phyloP scores from a whole-genome alignment of 2,329 filamentous ascomycete species.

The Plenodomus biglobosus region DNA sequence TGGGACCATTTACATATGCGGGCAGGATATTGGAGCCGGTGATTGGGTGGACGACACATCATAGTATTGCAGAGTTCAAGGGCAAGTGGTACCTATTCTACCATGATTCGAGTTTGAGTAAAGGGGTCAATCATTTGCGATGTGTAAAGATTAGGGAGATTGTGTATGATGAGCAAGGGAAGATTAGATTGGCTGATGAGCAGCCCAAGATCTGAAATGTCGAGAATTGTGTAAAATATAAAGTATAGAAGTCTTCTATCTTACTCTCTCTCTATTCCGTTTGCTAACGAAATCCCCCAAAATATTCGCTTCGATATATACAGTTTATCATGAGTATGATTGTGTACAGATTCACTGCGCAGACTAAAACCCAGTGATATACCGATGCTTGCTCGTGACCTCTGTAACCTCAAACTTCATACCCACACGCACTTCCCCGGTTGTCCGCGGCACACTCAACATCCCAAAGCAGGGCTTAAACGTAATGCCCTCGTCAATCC shows the following conservation, averaged over 20 bases:
- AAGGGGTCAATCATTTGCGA: slow-evolving; percentile 69
- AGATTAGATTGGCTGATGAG: slow-evolving; percentile 51
- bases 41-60: slow-evolving; percentile 79
- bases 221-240: no score
- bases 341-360: no score
- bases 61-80: slow-evolving; percentile 73
- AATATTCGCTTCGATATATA: no score
- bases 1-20: slow-evolving; percentile 72
- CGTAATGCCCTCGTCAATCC: slow-evolving; percentile 62
- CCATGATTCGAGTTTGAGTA: slow-evolving; percentile 70
- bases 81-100: slow-evolving; percentile 75
- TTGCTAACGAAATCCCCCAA: no score
- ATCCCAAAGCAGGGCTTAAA: slow-evolving; percentile 70
- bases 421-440: slow-evolving; percentile 59
- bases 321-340: no score
- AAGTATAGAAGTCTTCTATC: no score
- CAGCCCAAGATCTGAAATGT: slow-evolving; percentile 28
- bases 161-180: slow-evolving; percentile 67
- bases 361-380: slow-evolving; percentile 46
- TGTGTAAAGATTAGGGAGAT: slow-evolving; percentile 76
- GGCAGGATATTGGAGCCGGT: slow-evolving; percentile 75
- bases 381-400: slow-evolving; percentile 60
- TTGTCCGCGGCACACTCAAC: slow-evolving; percentile 62
- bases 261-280: no score
- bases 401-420: slow-evolving; percentile 61